phyloP scores from a whole-genome alignment of 345 rosid genomes.

The Dovyalis caffra region DNA sequence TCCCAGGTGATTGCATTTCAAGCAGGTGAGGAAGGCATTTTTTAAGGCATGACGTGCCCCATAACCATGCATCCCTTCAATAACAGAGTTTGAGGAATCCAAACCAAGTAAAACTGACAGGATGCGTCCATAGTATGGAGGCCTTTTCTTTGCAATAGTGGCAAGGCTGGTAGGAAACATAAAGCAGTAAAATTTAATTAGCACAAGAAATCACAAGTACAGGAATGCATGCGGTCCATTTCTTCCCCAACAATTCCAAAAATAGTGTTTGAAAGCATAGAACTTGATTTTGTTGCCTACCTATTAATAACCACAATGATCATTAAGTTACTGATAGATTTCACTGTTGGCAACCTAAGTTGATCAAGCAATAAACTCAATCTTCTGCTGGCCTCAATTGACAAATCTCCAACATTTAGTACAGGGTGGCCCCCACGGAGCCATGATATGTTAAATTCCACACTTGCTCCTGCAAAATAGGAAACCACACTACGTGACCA shows the following conservation, averaged over 20 bases:
- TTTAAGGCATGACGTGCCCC: slow-evolving; percentile 69
- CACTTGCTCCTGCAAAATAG: slow-evolving; percentile 45
- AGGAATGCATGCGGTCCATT: background rate
- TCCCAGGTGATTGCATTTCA: slow-evolving; percentile 83
- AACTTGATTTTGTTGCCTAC: slow-evolving; percentile 32
- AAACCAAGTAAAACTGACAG: slow-evolving; percentile 87
- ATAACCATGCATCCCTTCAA: slow-evolving; percentile 57
- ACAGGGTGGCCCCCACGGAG: slow-evolving; percentile 87
- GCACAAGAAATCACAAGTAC: background rate
- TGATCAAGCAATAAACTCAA: slow-evolving; percentile 88
- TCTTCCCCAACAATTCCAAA: background rate
- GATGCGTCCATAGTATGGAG: slow-evolving; percentile 87
- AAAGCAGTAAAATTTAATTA: slow-evolving; percentile 8
- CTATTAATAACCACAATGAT: slow-evolving; percentile 73
- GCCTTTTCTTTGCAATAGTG: slow-evolving; percentile 80
- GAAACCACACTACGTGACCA: slow-evolving; percentile 24
- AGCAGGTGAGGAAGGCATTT: slow-evolving; percentile 68
- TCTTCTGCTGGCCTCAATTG: slow-evolving; percentile 82
- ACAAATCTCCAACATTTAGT: slow-evolving; percentile 78
- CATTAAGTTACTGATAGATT: slow-evolving; percentile 61
- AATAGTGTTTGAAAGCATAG: slow-evolving; percentile 6
- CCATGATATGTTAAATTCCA: slow-evolving; percentile 77
- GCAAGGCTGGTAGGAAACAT: slow-evolving; percentile 60
- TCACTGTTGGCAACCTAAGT: slow-evolving; percentile 81
- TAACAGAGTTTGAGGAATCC: slow-evolving; percentile 62